Evolutionary conservation across 2,329 filamentous ascomycete genomes (phyloP).

Genomic region (Stagonosporopsis cucurbitacearum): DNA sequence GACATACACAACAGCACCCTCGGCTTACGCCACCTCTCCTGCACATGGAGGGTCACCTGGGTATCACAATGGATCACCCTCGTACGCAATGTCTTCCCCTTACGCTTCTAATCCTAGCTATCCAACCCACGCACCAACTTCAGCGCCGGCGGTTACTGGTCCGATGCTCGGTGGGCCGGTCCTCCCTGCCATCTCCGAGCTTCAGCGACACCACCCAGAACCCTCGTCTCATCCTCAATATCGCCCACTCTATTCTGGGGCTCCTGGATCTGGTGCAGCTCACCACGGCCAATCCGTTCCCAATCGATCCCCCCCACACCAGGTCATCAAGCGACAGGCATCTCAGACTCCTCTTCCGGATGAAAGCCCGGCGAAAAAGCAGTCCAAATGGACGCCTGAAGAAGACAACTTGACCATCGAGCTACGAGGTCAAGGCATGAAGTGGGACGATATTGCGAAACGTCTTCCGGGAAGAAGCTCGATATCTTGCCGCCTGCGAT

Average conservation of each 20-base stretch:
- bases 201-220: conserved; percentile 49
- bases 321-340: conserved; percentile 46
- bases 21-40: conserved; percentile 45
- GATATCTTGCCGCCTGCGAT: conserved; percentile 92
- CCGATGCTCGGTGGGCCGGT: conserved; percentile 48
- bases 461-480: conserved; percentile 86
- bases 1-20: conserved; percentile 45
- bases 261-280: conserved; percentile 46
- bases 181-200: conserved; percentile 47
- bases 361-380: conserved; percentile 55
- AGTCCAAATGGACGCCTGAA: conserved; percentile 95
- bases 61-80: conserved; percentile 40
- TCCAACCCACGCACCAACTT: conserved; percentile 32
- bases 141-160: conserved; percentile 31
- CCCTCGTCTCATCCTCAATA: conserved; percentile 47
- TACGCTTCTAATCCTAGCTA: conserved; percentile 41
- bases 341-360: conserved; percentile 47
- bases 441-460: conserved; percentile 98
- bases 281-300: conserved; percentile 34
- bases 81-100: conserved; percentile 38
- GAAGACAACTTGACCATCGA: conserved; percentile 95
- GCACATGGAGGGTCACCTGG: conserved; percentile 43
- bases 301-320: conserved; percentile 42
- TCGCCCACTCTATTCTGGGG: conserved; percentile 47
- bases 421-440: conserved; percentile 88